Evolutionary conservation across 2,329 filamentous ascomycete species (phyloP).

Genomic region (Pyrenochaeta sp.): DNA sequence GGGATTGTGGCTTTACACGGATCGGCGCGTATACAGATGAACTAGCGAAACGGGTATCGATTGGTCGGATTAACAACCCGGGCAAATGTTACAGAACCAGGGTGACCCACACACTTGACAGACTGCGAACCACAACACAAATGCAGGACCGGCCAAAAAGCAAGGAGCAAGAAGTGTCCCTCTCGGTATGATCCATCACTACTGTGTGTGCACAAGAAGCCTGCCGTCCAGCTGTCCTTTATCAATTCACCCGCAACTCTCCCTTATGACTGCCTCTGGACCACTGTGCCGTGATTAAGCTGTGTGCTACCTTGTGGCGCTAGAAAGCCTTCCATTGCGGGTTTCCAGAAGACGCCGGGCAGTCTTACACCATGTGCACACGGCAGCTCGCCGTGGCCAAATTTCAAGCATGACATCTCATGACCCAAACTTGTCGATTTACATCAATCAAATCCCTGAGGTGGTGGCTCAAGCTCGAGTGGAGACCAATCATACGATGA

Average conservation of each 20-base stretch:
- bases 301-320: not conserved
- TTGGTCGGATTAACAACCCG: not conserved
- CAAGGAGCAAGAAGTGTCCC: conserved; percentile 14
- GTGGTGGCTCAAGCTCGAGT: not conserved
- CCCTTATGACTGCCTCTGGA: conserved; percentile 1
- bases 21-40: not conserved
- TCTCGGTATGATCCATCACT: conserved; percentile 7
- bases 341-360: conserved; percentile 19
- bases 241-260: conserved; percentile 8
- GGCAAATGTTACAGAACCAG: not conserved
- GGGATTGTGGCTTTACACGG: not conserved
- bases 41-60: not conserved
- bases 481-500: not conserved
- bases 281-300: not conserved
- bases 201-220: conserved; percentile 7
- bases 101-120: not conserved
- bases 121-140: not conserved
- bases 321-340: conserved; percentile 14
- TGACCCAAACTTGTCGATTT: not conserved
- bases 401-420: not conserved
- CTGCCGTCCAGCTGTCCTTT: conserved; percentile 1
- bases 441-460: not conserved
- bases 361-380: conserved; percentile 11
- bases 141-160: not conserved
- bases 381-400: not conserved